These are phyloP conservation scores for Rhodotorula kratochvilovae DNA, from an alignment of 768 basidiomycete species.

Conservation along the genomic window DNA sequence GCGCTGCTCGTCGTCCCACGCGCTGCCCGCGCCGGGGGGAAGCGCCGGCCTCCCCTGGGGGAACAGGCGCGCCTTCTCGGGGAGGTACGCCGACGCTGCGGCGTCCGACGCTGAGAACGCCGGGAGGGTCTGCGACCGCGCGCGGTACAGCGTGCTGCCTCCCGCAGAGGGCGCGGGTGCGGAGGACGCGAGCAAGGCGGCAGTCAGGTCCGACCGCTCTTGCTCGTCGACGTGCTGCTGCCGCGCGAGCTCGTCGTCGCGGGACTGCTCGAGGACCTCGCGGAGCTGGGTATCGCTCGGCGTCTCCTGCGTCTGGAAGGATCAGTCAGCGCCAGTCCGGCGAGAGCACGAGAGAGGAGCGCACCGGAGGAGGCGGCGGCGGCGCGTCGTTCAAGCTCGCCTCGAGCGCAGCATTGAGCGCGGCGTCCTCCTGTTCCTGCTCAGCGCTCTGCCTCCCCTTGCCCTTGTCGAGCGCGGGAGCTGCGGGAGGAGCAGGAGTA, in stretches of 20 bases:
- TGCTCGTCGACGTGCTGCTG: not conserved
- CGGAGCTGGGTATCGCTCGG: not conserved
- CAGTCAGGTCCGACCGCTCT: slow-evolving; percentile 10
- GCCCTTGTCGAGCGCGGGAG: not conserved
- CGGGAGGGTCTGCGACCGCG: not conserved
- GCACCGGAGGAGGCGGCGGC: not conserved
- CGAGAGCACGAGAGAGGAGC: not conserved
- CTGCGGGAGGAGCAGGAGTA: not conserved
- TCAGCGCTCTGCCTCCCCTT: no score
- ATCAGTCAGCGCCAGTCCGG: not conserved
- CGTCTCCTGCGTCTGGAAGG: not conserved
- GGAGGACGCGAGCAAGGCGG: slow-evolving; percentile 5
- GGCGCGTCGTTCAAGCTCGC: not conserved
- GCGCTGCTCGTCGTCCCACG: slow-evolving; percentile 19
- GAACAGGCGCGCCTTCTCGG: slow-evolving; percentile 14
- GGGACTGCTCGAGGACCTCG: slow-evolving; percentile 4
- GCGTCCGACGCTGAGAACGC: not conserved
- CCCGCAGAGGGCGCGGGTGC: not conserved
- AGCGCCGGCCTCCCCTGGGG: slow-evolving; percentile 13
- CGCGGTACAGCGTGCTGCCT: not conserved
- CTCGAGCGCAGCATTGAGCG: not conserved
- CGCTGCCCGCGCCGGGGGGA: slow-evolving; percentile 19
- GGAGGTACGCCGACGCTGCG: not conserved
- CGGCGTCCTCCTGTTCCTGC: not conserved
- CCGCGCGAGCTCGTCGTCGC: not conserved